A percentile compares a stretch with the other conserved stretches of the same genome.
phyloP scores from a whole-genome alignment of 108 stramenopile species.

The Mediolabrus comicus region DNA sequence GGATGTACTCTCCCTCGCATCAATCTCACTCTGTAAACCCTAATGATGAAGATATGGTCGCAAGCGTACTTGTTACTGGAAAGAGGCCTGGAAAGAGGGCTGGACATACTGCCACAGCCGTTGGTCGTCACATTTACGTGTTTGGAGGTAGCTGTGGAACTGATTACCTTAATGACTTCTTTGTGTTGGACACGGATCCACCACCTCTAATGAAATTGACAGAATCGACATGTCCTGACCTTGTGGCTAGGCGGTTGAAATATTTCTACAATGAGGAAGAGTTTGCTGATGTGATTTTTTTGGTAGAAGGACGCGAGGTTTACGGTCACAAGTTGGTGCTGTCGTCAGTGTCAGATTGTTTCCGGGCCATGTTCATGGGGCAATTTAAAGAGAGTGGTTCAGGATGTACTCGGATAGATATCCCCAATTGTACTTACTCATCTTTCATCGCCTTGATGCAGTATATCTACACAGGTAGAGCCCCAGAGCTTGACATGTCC shows the following conservation, averaged over 20 bases:
- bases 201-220: conserved; percentile 64
- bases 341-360: conserved; percentile 83
- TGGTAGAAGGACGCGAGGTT: conserved; percentile 84
- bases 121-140: conserved; percentile 76
- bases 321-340: conserved; percentile 90
- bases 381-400: conserved; percentile 76
- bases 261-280: conserved; percentile 86
- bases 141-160: conserved; percentile 83
- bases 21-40: conserved; percentile 65
- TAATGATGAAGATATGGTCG: conserved; percentile 81
- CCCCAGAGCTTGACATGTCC: conserved; percentile 52
- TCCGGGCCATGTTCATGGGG: conserved; percentile 90
- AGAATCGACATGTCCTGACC: conserved; percentile 62
- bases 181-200: conserved; percentile 89
- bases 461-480: conserved; percentile 88
- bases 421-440: conserved; percentile 75
- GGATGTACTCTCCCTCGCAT: conserved; percentile 9
- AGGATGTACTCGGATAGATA: conserved; percentile 72
- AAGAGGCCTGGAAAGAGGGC: conserved; percentile 83
- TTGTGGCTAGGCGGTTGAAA: conserved; percentile 62
- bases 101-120: conserved; percentile 93
- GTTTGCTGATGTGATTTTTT: conserved; percentile 90
- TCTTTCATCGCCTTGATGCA: conserved; percentile 86
- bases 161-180: conserved; percentile 85
- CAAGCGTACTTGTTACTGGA: conserved; percentile 72